Percentiles rank a stretch among this genome's conserved stretches.
Evolutionary conservation across 108 stramenopile genomes (phyloP).

Genomic region (Hondaea fermentalgiana): DNA sequence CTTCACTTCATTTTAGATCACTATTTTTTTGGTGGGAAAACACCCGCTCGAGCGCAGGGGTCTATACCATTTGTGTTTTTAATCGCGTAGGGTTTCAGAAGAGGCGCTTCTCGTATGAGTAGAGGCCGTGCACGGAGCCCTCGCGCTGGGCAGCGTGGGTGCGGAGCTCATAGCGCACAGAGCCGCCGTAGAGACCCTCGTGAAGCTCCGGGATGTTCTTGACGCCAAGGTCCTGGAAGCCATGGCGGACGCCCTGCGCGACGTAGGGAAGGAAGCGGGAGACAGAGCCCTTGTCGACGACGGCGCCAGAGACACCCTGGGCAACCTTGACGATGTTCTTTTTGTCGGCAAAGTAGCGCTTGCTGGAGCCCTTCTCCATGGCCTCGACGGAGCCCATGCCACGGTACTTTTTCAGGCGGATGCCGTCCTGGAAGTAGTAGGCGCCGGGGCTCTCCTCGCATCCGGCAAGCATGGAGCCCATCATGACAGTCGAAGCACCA

Average conservation of each 20-base stretch:
- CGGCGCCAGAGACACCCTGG: constrained; percentile 98
- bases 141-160: constrained; percentile 98
- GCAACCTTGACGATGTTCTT: constrained; percentile 89
- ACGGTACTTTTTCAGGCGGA: constrained; percentile 96
- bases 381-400: constrained; percentile 99
- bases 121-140: constrained; percentile 94
- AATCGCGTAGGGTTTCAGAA: neutral
- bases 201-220: constrained; percentile 49
- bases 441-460: constrained; percentile 99
- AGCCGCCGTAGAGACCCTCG: neutral
- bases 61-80: too few relatives aligned
- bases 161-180: constrained; percentile 81
- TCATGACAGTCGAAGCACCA: constrained; percentile 99
- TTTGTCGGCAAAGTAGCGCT: constrained; percentile 93
- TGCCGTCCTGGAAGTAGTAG: constrained; percentile 98
- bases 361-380: constrained; percentile 91
- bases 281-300: constrained; percentile 95
- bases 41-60: too few relatives aligned
- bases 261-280: constrained; percentile 94
- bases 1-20: too few relatives aligned
- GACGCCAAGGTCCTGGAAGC: constrained; percentile 89
- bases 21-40: too few relatives aligned
- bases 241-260: constrained; percentile 88
- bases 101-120: constrained; percentile 87
- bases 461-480: constrained; percentile 99